Base-by-base conservation (phyloP, 2,329 filamentous ascomycete genomes). In the Fusarium napiforme region DNA sequence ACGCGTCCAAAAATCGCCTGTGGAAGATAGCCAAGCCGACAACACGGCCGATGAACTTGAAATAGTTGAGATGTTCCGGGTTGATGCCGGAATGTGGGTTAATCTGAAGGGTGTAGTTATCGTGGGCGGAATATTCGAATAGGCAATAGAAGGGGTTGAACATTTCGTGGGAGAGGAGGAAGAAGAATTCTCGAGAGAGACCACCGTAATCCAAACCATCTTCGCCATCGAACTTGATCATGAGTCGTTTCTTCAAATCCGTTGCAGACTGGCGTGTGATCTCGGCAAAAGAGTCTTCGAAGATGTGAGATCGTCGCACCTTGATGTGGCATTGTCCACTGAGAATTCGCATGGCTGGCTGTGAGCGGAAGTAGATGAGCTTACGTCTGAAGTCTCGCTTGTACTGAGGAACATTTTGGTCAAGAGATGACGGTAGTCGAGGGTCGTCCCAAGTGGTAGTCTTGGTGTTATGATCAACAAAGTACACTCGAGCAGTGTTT, bases 91-190 rank as follows among this genome's bases (percentile, higher is more conserved):
- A 99, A 83, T 99, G 96, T 50, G 96, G 96, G 85, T 99, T 99
- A 87, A 99, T 99, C 85, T 99, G 96, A 62, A 99, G 92, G 36
- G 96, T 99, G 85, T 99, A 99, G 86, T 99, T 99, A 90, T 99
- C 96, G 87, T 99, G 96, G 43, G 96, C 96, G 32, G 96, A 98
- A 84, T 99, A 99, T 85, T 99, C 96, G 87, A 99, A 99, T 60
- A 99, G 88, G 82, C 96, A 99, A 86, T 99, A 99, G 85, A 99
- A 99, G 37, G 96, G 96, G 83, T 99, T 99, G 87, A 99, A 99
- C 96, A 99, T 99, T 86, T 99, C 96, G 85, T 99, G 96, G 21
- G 96, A 98, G 62, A 99, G 90, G 45, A 99, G 87, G 91, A 99
- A 99, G 88, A 99, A 99, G 87, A 99, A 99, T 84, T 99, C 96